Evolutionary conservation across 2,329 filamentous ascomycete genomes (phyloP).

Genomic region (Venturia carpophila): DNA sequence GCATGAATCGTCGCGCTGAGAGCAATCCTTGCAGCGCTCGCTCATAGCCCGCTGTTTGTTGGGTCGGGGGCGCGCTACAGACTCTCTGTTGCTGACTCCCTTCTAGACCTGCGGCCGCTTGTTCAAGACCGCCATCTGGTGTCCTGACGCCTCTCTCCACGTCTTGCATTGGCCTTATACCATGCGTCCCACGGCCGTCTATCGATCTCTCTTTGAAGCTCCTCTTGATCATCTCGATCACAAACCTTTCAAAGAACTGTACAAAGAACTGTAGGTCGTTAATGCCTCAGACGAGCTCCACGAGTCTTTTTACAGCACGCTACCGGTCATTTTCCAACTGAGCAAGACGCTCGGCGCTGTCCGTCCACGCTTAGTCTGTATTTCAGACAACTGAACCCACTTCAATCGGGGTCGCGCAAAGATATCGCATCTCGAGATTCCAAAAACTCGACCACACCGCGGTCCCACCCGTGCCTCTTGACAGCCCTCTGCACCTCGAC

Average conservation of each 20-base stretch:
- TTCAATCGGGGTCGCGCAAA: background rate
- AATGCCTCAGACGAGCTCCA: background rate
- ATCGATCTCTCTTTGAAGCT: background rate
- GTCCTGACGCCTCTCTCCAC: background rate
- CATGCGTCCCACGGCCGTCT: conserved; percentile 8
- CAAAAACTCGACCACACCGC: background rate
- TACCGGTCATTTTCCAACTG: background rate
- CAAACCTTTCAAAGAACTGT: conserved; percentile 4
- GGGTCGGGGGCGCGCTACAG: background rate
- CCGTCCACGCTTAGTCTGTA: background rate
- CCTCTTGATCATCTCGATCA: conserved; percentile 7
- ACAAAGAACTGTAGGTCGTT: background rate
- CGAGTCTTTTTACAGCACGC: background rate
- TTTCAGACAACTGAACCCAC: background rate
- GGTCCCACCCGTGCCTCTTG: background rate
- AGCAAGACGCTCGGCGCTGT: background rate
- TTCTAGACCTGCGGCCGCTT: background rate
- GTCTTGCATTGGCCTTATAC: background rate
- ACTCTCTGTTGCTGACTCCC: conserved; percentile 2
- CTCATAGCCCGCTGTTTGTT: background rate
- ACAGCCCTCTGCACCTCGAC: background rate
- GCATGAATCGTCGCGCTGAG: background rate
- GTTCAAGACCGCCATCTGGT: background rate
- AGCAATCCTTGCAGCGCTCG: background rate
- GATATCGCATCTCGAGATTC: conserved; percentile 1